Evolutionary conservation across 495 filamentous ascomycete species (phyloP).

Genomic region (Neurospora cerealis): DNA sequence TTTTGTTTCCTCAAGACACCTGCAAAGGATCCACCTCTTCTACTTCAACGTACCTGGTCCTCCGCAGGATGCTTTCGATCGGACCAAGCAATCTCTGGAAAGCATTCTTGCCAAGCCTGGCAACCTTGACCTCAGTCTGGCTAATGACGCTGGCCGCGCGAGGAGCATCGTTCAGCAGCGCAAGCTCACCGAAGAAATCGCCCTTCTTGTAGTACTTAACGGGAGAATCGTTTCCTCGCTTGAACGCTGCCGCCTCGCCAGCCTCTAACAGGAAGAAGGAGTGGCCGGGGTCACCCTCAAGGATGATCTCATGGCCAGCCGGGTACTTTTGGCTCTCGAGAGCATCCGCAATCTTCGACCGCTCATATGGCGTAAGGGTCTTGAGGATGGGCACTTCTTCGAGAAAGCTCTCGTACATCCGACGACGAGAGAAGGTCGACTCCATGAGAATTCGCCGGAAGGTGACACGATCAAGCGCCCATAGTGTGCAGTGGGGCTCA

Average conservation of each 20-base stretch:
- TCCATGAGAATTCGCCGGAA: constrained; percentile 99
- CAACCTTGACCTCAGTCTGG: constrained; percentile 83
- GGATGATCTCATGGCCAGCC: constrained; percentile 72
- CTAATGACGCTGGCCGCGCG: constrained; percentile 85
- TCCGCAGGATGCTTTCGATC: constrained; percentile 88
- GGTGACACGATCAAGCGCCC: constrained; percentile 90
- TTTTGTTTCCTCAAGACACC: constrained; percentile 2
- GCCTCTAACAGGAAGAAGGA: constrained; percentile 87
- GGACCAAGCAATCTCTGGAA: constrained; percentile 91
- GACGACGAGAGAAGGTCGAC: constrained; percentile 86
- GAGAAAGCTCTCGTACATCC: constrained; percentile 96
- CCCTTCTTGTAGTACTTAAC: constrained; percentile 80
- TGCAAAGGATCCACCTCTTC: constrained; percentile 46
- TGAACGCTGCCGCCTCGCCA: constrained; percentile 81
- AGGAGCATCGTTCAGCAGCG: constrained; percentile 84
- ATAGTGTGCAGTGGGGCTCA: constrained; percentile 69
- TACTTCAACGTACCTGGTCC: constrained; percentile 49
- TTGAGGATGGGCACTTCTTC: constrained; percentile 88
- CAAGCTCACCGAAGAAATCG: constrained; percentile 95
- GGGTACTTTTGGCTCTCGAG: constrained; percentile 82
- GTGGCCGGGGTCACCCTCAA: constrained; percentile 83
- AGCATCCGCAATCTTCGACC: constrained; percentile 93
- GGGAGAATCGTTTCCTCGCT: constrained; percentile 48
- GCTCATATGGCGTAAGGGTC: constrained; percentile 78
- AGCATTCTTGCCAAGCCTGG: constrained; percentile 81